Conservation (phyloP, 2,329 filamentous ascomycete species). For the Teratosphaeria zuluensis region DNA sequence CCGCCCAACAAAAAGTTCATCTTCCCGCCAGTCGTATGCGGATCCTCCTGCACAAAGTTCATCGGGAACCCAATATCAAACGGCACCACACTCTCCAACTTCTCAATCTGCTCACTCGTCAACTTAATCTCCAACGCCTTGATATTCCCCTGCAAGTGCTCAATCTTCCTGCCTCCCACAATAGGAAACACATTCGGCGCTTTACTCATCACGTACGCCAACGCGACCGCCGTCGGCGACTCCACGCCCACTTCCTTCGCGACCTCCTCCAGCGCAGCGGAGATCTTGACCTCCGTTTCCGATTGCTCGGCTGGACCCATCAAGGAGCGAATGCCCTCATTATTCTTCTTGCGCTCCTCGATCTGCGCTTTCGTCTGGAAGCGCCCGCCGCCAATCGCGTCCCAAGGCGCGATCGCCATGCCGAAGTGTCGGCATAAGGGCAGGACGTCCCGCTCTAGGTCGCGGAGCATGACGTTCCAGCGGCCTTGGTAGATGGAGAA, state of each 20-base stretch:
- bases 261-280: conserved; percentile 50
- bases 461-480: conserved; percentile 33
- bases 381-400: conserved; percentile 31
- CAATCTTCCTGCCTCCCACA: conserved; percentile 58
- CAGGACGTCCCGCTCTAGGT: conserved; percentile 38
- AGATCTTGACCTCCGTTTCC: conserved; percentile 44
- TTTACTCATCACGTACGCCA: conserved; percentile 57
- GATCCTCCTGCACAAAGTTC: conserved; percentile 42
- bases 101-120: conserved; percentile 51
- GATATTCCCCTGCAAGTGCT: conserved; percentile 62
- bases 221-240: conserved; percentile 29
- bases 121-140: conserved; percentile 55
- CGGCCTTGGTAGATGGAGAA: conserved; percentile 30
- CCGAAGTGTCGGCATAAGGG: conserved; percentile 35
- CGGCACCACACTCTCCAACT: conserved; percentile 52
- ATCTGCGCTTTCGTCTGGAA: conserved; percentile 37
- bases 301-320: conserved; percentile 16
- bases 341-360: conserved; percentile 33
- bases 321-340: conserved; percentile 23
- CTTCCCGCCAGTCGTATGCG: conserved; percentile 17
- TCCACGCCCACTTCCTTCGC: conserved; percentile 44
- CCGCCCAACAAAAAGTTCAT: conserved; percentile 15
- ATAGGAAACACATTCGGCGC: conserved; percentile 64
- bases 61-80: conserved; percentile 49
- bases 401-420: conserved; percentile 48